Conservation (phyloP, 139 green algal species). For the Mesotaenium endlicherianum region DNA sequence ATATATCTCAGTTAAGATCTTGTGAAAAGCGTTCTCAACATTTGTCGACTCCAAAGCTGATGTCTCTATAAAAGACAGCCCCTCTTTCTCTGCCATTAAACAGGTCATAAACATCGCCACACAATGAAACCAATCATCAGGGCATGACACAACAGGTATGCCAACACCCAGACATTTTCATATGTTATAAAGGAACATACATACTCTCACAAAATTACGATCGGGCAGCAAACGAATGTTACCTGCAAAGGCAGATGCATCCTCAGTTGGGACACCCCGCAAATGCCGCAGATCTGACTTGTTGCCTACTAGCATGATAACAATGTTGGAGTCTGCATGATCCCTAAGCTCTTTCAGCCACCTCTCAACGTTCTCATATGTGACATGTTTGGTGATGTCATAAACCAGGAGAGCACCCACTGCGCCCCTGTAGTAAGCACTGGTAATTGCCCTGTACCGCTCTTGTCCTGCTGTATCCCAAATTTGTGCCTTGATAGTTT, state of each 20-base stretch:
- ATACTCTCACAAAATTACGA: too few species aligned
- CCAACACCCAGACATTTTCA: too few species aligned
- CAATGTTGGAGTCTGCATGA: constrained; percentile 97
- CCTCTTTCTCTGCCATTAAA: constrained; percentile 81
- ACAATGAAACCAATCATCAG: too few species aligned
- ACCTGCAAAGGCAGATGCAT: constrained; percentile 64
- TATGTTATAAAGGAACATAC: too few species aligned
- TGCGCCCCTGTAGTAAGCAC: constrained; percentile 96
- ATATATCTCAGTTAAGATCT: constrained; percentile 97
- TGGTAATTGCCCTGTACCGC: constrained; percentile 97
- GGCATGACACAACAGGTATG: too few species aligned
- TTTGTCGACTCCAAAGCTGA: constrained; percentile 97
- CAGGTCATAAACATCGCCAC: too few species aligned
- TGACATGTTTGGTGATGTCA: constrained; percentile 96
- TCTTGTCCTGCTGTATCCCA: constrained; percentile 99
- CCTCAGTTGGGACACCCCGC: constrained; percentile 85
- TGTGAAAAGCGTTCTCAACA: constrained; percentile 95
- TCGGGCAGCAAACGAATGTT: not conserved
- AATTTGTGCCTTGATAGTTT: constrained; percentile 99
- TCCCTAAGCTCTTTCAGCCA: constrained; percentile 98
- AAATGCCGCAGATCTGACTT: constrained; percentile 97
- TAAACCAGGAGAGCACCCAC: constrained; percentile 98
- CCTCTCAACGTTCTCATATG: constrained; percentile 96
- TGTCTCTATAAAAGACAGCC: constrained; percentile 97
- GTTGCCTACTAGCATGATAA: constrained; percentile 99